Base-by-base conservation (phyloP, 2,329 filamentous ascomycete species). In the Bipolaris victoriae region DNA sequence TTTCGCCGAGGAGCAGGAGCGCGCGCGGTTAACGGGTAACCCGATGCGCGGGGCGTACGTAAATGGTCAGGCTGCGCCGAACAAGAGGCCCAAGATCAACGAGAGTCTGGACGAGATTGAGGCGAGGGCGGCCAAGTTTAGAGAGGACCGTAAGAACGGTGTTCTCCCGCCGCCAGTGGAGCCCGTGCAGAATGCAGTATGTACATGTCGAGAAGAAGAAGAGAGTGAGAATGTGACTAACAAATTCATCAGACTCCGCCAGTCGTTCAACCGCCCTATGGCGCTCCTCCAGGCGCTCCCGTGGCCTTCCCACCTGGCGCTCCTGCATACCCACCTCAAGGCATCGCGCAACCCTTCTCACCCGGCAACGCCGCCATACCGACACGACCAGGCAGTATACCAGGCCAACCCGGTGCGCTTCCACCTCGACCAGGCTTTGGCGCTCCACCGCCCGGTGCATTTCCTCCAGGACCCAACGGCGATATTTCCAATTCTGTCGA, bases 1-100 rank as follows among this genome's bases (percentile, higher is more conserved):
- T 77, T 94, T 96, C 77, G 88, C 92, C 74, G 88, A 88, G 24
- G 91, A 96, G 77, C 89, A 90, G 57, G 91, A 96, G 69, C 86
- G 92, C 57, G 88, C 90, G 65, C 88, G 89, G 47, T 84, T 87
- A 7, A 96, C 92, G 1, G 94, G 93, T 35, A 97, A 97, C 71
- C 90, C 91, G 2, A 85, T 89, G 16, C 86, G 90, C 0, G 78
- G 77, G 35, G 45, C 49, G 18, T 67, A 68, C 46, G 71, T 74
- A 3, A 74, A 73, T 43, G 75, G 76, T 57, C 82, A 80, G 36
- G 72, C 60, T 22, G 55, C 60, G 20, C 58, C 79, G 36, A 89
- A 91, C 75, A 87, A 87, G 60, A 63, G 67, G 24, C 85, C 88
- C 1, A 86, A 91, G 80, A 81, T 91, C 5, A 68, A 96, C 77